These are phyloP conservation scores for Arachis monticola DNA, from an alignment of 331 rosid genomes.

Conservation along the genomic window DNA sequence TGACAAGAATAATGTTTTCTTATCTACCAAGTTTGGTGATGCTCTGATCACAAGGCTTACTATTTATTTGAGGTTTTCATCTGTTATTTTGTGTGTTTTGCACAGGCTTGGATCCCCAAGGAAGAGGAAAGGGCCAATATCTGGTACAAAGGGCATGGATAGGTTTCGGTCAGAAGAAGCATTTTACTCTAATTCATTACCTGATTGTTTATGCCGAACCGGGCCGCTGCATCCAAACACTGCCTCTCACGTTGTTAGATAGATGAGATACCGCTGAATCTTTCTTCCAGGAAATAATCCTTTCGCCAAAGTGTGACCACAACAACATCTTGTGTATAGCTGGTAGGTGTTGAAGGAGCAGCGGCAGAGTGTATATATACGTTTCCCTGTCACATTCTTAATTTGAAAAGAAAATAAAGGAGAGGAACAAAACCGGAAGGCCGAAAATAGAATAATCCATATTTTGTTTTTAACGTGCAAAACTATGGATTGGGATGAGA, in stretches of 20 bases:
- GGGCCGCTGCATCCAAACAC: conserved; percentile 46
- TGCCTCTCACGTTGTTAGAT: conserved; percentile 40
- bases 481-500: conserved; percentile 34
- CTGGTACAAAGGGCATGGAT: conserved; percentile 85
- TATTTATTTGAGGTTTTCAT: conserved; percentile 1
- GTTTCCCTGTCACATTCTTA: conserved; percentile 29
- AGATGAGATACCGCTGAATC: conserved; percentile 26
- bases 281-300: background rate
- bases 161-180: conserved; percentile 95
- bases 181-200: conserved; percentile 81
- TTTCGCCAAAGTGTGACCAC: conserved; percentile 5
- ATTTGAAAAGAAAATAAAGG: conserved; percentile 8
- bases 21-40: too few species aligned
- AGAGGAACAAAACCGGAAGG: background rate
- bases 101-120: conserved; percentile 87
- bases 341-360: conserved; percentile 12
- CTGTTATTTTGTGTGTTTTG: conserved; percentile 27
- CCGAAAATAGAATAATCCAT: background rate
- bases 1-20: conserved; percentile 2
- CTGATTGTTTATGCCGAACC: conserved; percentile 83
- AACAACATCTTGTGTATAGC: conserved; percentile 13
- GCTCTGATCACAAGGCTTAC: conserved; percentile 1
- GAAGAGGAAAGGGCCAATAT: conserved; percentile 89
- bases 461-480: conserved; percentile 32
- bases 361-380: conserved; percentile 46